These are phyloP conservation scores for Mucor piriformis DNA, from an alignment of 371 early-diverging fungal species.

Conservation along the genomic window DNA sequence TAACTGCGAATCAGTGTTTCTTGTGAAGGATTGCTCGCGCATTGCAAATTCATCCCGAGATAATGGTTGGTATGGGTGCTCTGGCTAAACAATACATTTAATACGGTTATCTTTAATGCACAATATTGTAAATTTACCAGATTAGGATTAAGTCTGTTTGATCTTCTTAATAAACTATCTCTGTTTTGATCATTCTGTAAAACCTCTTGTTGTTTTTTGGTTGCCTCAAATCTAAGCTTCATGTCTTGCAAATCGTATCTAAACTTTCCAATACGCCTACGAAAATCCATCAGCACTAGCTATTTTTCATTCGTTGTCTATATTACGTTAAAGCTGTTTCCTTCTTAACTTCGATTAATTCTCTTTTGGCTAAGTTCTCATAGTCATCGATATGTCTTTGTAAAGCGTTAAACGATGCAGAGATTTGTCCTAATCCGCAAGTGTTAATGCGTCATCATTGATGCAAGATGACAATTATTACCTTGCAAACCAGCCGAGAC, in stretches of 20 bases:
- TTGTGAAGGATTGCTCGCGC: conserved; percentile 54
- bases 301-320: background rate
- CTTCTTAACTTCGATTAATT: conserved; percentile 73
- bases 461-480: conserved; percentile 20
- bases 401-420: conserved; percentile 66
- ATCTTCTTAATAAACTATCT: conserved; percentile 51
- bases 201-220: conserved; percentile 60
- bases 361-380: conserved; percentile 72
- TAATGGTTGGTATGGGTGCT: conserved; percentile 51
- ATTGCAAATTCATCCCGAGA: conserved; percentile 43
- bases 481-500: conserved; percentile 65
- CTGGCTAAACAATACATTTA: conserved; percentile 39
- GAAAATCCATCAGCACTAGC: background rate
- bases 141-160: conserved; percentile 14
- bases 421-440: conserved; percentile 64
- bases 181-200: conserved; percentile 51
- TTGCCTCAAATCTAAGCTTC: conserved; percentile 56
- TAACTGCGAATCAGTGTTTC: conserved; percentile 62
- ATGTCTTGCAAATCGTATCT: conserved; percentile 64
- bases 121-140: no score
- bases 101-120: no score
- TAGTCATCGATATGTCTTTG: conserved; percentile 76
- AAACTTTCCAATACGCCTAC: conserved; percentile 69
- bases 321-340: conserved; percentile 74
- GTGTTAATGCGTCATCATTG: background rate